Conservation (phyloP, 2,329 filamentous ascomycete species). For the Penicillium aurantiogriseum region DNA sequence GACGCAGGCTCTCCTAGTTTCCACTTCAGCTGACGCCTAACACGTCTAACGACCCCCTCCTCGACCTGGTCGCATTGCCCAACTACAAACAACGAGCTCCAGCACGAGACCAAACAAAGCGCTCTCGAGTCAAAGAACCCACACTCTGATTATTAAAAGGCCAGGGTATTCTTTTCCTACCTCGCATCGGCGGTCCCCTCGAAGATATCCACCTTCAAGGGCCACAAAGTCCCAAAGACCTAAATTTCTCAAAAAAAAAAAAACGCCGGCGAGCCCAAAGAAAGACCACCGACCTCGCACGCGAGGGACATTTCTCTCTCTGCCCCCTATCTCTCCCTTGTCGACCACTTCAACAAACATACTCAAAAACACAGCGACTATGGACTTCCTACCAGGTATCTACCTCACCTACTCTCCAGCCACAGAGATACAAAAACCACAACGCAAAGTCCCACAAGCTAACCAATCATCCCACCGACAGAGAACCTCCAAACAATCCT, state of each 20-base stretch:
- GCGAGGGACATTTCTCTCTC: background rate
- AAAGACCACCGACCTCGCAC: background rate
- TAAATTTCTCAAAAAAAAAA: constrained; percentile 1
- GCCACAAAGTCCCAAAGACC: constrained; percentile 1
- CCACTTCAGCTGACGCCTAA: background rate
- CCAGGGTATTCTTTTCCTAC: background rate
- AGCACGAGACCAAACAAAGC: background rate
- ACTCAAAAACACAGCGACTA: background rate
- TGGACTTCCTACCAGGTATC: constrained; percentile 25
- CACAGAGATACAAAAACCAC: background rate
- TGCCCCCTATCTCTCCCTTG: background rate
- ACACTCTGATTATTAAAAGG: background rate
- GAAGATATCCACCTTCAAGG: background rate
- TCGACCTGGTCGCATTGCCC: background rate
- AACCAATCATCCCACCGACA: constrained; percentile 7
- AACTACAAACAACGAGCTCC: background rate
- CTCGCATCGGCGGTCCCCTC: background rate
- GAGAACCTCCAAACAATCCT: constrained; percentile 25
- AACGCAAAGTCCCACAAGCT: background rate
- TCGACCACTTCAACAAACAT: background rate
- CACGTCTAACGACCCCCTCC: background rate
- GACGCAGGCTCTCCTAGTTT: background rate
- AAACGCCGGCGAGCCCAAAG: background rate
- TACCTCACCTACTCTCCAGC: background rate
- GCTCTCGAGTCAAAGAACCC: background rate